A percentile compares a stretch with the other conserved stretches of the same genome.
Evolutionary conservation across 192 early-diverging fungal genomes (phyloP).

Genomic region (Backusella tuberculispora): DNA sequence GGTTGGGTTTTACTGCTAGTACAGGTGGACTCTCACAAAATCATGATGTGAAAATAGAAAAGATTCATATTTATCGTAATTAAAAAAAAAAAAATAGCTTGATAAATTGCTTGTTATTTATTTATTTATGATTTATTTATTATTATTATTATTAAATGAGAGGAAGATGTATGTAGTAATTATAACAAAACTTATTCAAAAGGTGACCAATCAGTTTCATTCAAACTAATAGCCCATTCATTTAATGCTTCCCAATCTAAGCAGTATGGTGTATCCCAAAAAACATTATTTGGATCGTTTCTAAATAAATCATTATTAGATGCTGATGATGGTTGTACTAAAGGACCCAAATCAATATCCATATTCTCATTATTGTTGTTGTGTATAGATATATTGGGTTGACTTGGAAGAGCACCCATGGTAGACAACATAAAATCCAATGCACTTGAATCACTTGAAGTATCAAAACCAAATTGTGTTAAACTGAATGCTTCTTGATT

Average conservation of each 20-base stretch:
- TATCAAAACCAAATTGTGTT: constrained; percentile 12
- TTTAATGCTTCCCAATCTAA: constrained; percentile 9
- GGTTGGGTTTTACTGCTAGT: constrained; percentile 44
- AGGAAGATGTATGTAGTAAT: too few species aligned
- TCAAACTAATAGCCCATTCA: background rate
- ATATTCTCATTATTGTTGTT: background rate
- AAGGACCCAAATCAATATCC: background rate
- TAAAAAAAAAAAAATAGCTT: background rate
- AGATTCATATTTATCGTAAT: background rate
- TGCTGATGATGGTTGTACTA: background rate
- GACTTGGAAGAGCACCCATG: background rate
- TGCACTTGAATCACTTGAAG: background rate
- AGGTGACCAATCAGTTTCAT: background rate
- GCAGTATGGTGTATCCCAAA: background rate
- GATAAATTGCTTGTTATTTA: too few species aligned
- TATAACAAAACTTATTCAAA: too few species aligned
- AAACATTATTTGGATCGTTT: background rate
- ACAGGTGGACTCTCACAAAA: constrained; percentile 44
- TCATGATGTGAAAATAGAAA: constrained; percentile 26
- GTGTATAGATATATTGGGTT: background rate
- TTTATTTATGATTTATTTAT: too few species aligned
- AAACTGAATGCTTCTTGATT: background rate
- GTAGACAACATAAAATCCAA: background rate
- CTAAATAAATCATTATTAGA: background rate
- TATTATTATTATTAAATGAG: too few species aligned